Evolutionary conservation across 2,329 filamentous ascomycete species (phyloP), one percentile per base, ranked within the genome.

Genomic region (Botrytis sinoallii): DNA sequence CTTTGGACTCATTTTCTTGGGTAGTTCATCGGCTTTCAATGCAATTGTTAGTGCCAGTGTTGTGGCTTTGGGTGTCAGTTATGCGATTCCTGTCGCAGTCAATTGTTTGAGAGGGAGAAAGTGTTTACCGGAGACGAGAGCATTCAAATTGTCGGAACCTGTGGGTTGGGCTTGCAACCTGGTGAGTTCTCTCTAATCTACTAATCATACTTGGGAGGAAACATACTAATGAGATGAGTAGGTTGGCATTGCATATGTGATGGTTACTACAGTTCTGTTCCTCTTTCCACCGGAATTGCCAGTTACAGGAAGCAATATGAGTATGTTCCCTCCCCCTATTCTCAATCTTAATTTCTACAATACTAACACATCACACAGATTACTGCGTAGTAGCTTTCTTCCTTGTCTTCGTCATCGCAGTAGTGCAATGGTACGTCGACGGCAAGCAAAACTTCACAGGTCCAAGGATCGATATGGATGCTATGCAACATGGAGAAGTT

Each of bases 11-110:
- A 89, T 93, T 74, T 92, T 92, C 81, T 84, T 93, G 2, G 90
- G 71, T 0, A 92, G 90, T 1, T 85, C 82, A 73, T 89, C 87
- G 74, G 91, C 91, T 0, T 93, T 93, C 82, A 92, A 92, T 70
- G 91, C 91, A 25, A 92, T 93, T 77, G 86, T 92, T 7, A 89
- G 90, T 0, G 88, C 91, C 0, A 91, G 90, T 0, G 92, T 94
- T 0, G 91, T 94, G 10, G 88, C 92, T 1, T 85, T 94, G 0
- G 90, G 91, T 18, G 83, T 94, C 7, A 91, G 90, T 6, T 94
- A 94, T 77, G 92, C 88, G 22, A 92, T 94, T 44, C 92, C 92
- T 0, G 87, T 93, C 59, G 85, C 88, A 0, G 89, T 94, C 77
- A 92, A 94, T 77, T 87, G 89, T 73, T 80, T 92, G 2, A 87